phyloP scores from a whole-genome alignment of 2,329 filamentous ascomycete species.

The Pyrenophora graminea region DNA sequence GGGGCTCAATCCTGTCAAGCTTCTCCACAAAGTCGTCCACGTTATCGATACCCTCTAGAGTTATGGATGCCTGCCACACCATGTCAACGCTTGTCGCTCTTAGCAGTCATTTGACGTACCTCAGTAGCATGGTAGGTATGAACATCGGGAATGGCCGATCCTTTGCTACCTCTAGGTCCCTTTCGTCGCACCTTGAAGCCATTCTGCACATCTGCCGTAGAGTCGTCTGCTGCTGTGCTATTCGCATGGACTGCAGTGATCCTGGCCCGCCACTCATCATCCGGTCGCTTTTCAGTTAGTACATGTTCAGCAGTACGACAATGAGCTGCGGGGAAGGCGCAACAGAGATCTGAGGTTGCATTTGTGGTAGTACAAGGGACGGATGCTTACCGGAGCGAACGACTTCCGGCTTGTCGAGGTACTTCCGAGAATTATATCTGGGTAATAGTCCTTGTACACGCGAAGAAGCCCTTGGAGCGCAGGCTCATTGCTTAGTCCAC shows the following conservation, averaged over 20 bases:
- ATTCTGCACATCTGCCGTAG: slow-evolving; percentile 49
- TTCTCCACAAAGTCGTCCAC: slow-evolving; percentile 70
- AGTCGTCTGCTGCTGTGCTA: slow-evolving; percentile 49
- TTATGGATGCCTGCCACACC: slow-evolving; percentile 46
- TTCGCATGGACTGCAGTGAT: slow-evolving; percentile 70
- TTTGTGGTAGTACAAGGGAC: slow-evolving; percentile 18
- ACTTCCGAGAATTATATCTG: slow-evolving; percentile 81
- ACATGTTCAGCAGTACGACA: slow-evolving; percentile 20
- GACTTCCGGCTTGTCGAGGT: slow-evolving; percentile 53
- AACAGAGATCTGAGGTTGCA: slow-evolving; percentile 11
- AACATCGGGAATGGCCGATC: slow-evolving; percentile 64
- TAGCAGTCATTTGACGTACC: slow-evolving; percentile 37
- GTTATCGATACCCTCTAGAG: slow-evolving; percentile 76
- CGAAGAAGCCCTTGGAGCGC: slow-evolving; percentile 73
- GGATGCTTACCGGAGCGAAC: slow-evolving; percentile 46
- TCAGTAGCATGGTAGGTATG: slow-evolving; percentile 75
- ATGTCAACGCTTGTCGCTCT: slow-evolving; percentile 11
- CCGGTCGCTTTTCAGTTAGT: slow-evolving; percentile 61
- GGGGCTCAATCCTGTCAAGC: slow-evolving; percentile 77
- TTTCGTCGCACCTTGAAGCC: slow-evolving; percentile 67
- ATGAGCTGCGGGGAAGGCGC: slow-evolving; percentile 15
- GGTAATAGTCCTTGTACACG: slow-evolving; percentile 90
- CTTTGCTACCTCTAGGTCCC: slow-evolving; percentile 55
- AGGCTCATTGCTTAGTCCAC: slow-evolving; percentile 65
- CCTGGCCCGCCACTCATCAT: slow-evolving; percentile 72